Conservation (phyloP, 164 flowering plant genomes). For the Saururus chinensis region DNA sequence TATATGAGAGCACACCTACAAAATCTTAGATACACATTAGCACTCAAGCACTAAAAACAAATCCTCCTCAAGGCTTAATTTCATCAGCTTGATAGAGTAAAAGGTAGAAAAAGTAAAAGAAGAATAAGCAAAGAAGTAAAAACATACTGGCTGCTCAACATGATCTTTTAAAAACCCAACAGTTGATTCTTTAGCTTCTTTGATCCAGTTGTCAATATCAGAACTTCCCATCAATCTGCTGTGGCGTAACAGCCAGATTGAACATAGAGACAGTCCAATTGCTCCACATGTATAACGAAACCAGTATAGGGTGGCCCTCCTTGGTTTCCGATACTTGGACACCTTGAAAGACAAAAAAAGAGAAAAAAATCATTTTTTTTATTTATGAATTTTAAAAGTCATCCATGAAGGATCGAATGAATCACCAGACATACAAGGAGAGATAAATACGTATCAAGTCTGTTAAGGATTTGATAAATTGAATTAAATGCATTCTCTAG, state of each 20-base stretch:
- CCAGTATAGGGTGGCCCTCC: slow-evolving; percentile 64
- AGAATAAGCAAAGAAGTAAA: neutral
- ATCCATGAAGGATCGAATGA: neutral
- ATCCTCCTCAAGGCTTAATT: neutral
- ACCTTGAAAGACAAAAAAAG: slow-evolving; percentile 34
- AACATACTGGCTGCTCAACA: slow-evolving; percentile 84
- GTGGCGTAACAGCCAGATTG: slow-evolving; percentile 78
- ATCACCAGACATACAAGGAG: slow-evolving; percentile 35
- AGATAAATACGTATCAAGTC: slow-evolving; percentile 56
- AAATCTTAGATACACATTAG: neutral
- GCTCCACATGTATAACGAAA: slow-evolving; percentile 76
- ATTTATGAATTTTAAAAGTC: neutral
- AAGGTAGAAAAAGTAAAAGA: neutral
- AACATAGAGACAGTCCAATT: slow-evolving; percentile 74
- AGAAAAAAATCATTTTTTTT: neutral
- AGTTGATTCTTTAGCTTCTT: slow-evolving; percentile 71
- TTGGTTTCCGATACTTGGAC: slow-evolving; percentile 58
- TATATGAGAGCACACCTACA: neutral
- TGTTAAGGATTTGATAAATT: slow-evolving; percentile 59
- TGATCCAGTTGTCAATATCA: slow-evolving; percentile 92
- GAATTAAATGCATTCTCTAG: slow-evolving; percentile 53
- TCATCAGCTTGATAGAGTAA: neutral
- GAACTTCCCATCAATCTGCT: slow-evolving; percentile 89
- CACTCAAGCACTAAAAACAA: neutral
- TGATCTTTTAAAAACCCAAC: slow-evolving; percentile 74